These are phyloP conservation scores for Trichoderma atroviride DNA, from an alignment of 2,329 filamentous ascomycete genomes.

Conservation along the genomic window DNA sequence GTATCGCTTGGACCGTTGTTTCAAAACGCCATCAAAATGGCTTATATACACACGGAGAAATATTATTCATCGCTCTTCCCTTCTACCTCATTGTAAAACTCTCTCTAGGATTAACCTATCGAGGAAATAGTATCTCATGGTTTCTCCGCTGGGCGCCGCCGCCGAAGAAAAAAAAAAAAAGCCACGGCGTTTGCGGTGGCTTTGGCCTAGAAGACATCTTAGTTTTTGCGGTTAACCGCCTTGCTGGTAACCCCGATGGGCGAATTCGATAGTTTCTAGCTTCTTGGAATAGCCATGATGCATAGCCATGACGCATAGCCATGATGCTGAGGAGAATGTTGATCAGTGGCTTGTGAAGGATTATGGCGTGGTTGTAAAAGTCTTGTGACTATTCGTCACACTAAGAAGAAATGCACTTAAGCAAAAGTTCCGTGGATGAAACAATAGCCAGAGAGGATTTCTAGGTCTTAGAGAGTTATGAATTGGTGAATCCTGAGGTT, in stretches of 20 bases:
- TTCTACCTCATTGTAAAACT: background rate
- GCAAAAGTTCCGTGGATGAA: background rate
- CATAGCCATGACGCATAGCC: background rate
- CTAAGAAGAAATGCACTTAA: background rate
- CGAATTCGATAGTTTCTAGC: background rate
- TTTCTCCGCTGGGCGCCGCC: conserved; percentile 4
- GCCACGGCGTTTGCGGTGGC: background rate
- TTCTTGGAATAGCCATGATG: background rate
- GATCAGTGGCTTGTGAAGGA: background rate
- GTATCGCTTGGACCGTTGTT: background rate
- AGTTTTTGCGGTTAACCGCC: background rate
- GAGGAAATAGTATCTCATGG: background rate
- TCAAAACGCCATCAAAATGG: conserved; percentile 8
- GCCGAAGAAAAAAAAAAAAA: background rate
- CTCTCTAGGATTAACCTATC: background rate
- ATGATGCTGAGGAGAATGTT: background rate
- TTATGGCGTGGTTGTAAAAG: background rate
- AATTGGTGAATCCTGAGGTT: background rate
- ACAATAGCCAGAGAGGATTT: background rate
- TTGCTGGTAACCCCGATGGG: background rate
- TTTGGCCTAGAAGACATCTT: background rate
- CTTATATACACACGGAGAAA: background rate
- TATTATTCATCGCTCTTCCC: background rate
- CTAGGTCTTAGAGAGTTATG: background rate
- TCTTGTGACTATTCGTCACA: background rate